Evolutionary conservation across 805 yeast genomes (phyloP), one percentile per base, ranked within the genome.

Genomic region (Metschnikowia lachancei): DNA sequence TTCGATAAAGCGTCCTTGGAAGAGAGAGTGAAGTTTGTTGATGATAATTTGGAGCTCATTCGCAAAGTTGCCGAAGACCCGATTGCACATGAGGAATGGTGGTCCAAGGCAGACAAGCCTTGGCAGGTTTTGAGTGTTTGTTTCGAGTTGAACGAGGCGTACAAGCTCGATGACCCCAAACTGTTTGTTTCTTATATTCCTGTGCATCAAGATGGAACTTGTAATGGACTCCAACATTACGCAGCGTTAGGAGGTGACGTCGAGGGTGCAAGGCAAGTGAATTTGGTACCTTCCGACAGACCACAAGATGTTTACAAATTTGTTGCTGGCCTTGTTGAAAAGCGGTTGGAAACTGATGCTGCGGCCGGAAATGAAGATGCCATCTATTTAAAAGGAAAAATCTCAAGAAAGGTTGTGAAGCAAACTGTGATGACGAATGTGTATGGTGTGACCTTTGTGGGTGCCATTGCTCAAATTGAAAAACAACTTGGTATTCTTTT

Each of bases 371-470:
- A 78, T 50, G 76, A 74, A 45, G 65, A 66, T 45, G 92, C 91
- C 1, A 47, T 60, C n/a, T 63, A 69, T 29, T 66, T 86, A 34
- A 71, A 76, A 46, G 86, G 83, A 42, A 77, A 81, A 49, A 78
- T 92, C 47, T 77, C 83, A 16, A 78, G 99, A 57, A 92, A 92
- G 62, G 84, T 94, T 38, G 96, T 94, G 31, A 92, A 92, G 62
- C 99, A 92, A 64, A 89, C 99, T 0, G 98, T 92, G 20, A 92
- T 92, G 99, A 92, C 99, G 0, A 91, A 90, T 59, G 99, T 92
- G 31, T 92, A 92, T 62, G 99, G 99, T 58, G 99, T 92, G 11
- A 92, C 99, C 0, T 89, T 79, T 61, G 78, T 88, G 51, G 99
- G 99, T 14, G 99, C 98, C 0, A 80, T 88, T 14, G 84, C 83